A percentile compares a stretch with the other conserved stretches of the same genome.
Evolutionary conservation across 2,329 filamentous ascomycete genomes (phyloP).

Genomic region (Pseudopithomyces chartarum): DNA sequence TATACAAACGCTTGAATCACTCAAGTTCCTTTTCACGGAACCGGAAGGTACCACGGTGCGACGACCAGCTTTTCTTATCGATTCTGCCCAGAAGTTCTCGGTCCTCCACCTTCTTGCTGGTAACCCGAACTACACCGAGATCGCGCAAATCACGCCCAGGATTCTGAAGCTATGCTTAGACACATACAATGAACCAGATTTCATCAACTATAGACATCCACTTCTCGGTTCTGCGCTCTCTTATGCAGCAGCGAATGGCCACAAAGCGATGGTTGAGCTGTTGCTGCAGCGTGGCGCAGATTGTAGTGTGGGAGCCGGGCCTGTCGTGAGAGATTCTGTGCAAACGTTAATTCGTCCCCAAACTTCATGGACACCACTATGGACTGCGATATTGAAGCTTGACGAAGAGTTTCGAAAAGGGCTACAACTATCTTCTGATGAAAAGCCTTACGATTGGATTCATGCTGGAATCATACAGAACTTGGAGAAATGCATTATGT

Average conservation of each 20-base stretch:
- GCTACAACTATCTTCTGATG: background rate
- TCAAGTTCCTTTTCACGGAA: slow-evolving; percentile 9
- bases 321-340: slow-evolving; percentile 3
- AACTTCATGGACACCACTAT: slow-evolving; percentile 12
- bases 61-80: slow-evolving; percentile 7
- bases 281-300: slow-evolving; percentile 6
- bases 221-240: slow-evolving; percentile 6
- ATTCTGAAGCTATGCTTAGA: slow-evolving; percentile 10
- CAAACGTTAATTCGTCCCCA: slow-evolving; percentile 4
- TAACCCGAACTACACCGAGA: slow-evolving; percentile 5
- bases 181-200: slow-evolving; percentile 3
- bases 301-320: background rate
- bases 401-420: slow-evolving; percentile 9
- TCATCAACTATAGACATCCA: slow-evolving; percentile 11
- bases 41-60: background rate
- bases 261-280: slow-evolving; percentile 11
- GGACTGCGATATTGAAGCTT: slow-evolving; percentile 4
- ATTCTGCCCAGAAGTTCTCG: slow-evolving; percentile 5
- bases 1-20: slow-evolving; percentile 11
- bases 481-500: background rate
- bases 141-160: slow-evolving; percentile 11
- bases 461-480: slow-evolving; percentile 3
- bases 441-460: background rate
- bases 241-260: slow-evolving; percentile 8
- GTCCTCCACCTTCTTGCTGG: slow-evolving; percentile 7